A percentile compares a stretch with the other conserved stretches of the same genome.
phyloP scores from a whole-genome alignment of 2,329 filamentous ascomycete genomes.

The Colletotrichum agaves region DNA sequence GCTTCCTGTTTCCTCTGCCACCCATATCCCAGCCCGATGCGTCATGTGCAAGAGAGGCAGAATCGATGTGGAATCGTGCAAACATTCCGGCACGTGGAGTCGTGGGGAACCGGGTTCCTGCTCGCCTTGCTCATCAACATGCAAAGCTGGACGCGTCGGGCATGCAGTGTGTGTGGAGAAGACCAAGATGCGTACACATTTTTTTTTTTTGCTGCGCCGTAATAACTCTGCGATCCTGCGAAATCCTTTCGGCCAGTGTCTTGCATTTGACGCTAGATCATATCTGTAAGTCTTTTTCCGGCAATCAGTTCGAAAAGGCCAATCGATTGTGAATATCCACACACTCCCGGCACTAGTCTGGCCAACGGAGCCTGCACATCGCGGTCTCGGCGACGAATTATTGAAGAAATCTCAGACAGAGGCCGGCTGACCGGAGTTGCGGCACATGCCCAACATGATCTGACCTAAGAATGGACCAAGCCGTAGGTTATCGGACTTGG shows the following conservation, averaged over 20 bases:
- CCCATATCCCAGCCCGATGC: neutral
- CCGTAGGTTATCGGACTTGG: neutral
- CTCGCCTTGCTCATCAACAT: conserved; percentile 3
- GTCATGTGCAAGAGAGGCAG: neutral
- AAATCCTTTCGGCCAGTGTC: conserved; percentile 23
- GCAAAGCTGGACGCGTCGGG: conserved; percentile 6
- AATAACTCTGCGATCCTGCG: conserved; percentile 14
- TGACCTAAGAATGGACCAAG: conserved; percentile 16
- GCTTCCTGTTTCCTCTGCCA: conserved; percentile 3
- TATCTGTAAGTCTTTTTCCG: neutral
- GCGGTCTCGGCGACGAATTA: neutral
- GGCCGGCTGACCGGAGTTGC: neutral
- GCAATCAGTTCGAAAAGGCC: neutral
- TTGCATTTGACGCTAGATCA: conserved; percentile 14
- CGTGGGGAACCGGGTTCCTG: conserved; percentile 1
- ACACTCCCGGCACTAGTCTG: neutral
- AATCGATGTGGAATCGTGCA: neutral
- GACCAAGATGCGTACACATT: neutral
- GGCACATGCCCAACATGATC: neutral
- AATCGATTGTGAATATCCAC: neutral
- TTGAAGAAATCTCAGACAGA: neutral
- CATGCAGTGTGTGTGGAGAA: conserved; percentile 7
- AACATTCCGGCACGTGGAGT: neutral
- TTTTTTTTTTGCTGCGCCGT: conserved; percentile 20
- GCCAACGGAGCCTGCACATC: neutral